Percentiles rank a stretch among this genome's conserved stretches.
Evolutionary conservation across 768 basidiomycete genomes (phyloP).

Genomic region (Suillus cothurnatus): DNA sequence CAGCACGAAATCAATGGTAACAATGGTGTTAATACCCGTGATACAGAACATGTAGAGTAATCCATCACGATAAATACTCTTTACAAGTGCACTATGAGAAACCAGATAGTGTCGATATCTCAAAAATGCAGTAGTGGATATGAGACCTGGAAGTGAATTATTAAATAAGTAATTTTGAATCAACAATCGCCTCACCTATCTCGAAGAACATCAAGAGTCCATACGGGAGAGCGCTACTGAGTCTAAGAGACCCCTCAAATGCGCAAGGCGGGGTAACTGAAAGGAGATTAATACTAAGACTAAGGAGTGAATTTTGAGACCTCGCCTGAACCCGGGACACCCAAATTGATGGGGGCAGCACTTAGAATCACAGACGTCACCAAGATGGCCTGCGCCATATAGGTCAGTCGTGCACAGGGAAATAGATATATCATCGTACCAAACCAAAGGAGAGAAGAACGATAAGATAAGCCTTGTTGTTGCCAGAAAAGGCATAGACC

Average conservation of each 20-base stretch:
- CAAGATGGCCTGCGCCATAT: background rate
- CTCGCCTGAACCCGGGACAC: background rate
- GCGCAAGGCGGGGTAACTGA: background rate
- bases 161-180: background rate
- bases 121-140: background rate
- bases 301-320: background rate
- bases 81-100: background rate
- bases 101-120: constrained; percentile 8
- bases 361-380: background rate
- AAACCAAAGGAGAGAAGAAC: background rate
- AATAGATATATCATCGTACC: background rate
- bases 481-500: constrained; percentile 2
- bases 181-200: constrained; percentile 3
- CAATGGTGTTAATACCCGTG: background rate
- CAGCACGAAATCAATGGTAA: background rate
- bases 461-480: background rate
- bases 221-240: constrained; percentile 2
- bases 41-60: background rate
- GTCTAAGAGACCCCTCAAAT: constrained; percentile 1
- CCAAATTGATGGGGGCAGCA: background rate
- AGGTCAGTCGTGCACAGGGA: background rate
- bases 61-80: constrained; percentile 6
- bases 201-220: constrained; percentile 9
- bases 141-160: background rate
- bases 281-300: background rate